phyloP scores from a whole-genome alignment of 345 rosid species.

The Salix dunnii region DNA sequence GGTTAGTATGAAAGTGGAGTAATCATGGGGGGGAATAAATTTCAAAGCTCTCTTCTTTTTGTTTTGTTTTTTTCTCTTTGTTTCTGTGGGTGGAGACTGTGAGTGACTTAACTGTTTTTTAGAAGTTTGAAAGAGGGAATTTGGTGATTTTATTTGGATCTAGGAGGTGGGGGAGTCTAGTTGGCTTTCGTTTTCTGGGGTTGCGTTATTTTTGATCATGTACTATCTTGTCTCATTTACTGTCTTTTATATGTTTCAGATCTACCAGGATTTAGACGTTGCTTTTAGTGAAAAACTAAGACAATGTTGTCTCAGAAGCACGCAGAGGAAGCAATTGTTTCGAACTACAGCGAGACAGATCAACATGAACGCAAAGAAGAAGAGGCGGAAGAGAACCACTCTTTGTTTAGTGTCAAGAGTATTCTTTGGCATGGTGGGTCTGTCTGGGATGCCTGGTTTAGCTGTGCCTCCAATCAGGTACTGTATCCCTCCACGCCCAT shows the following conservation, averaged over 20 bases:
- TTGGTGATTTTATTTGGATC: slow-evolving; percentile 10
- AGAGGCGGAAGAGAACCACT: slow-evolving; percentile 28
- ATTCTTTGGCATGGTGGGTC: slow-evolving; percentile 98
- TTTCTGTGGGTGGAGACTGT: slow-evolving; percentile 16
- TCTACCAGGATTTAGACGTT: slow-evolving; percentile 32
- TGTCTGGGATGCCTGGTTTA: slow-evolving; percentile 99
- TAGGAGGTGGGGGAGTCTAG: background rate
- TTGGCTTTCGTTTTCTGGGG: slow-evolving; percentile 38
- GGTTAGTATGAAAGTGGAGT: background rate
- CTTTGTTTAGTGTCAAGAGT: slow-evolving; percentile 56
- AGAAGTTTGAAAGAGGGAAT: background rate
- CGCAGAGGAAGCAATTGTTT: slow-evolving; percentile 84
- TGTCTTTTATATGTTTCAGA: slow-evolving; percentile 40
- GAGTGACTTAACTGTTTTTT: background rate
- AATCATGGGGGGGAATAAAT: background rate
- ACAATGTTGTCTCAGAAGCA: slow-evolving; percentile 84
- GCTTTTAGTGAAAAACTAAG: slow-evolving; percentile 18
- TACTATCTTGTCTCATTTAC: slow-evolving; percentile 33
- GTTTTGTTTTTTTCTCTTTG: slow-evolving; percentile 6
- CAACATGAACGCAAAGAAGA: slow-evolving; percentile 13
- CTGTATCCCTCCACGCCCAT: background rate
- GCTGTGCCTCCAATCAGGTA: slow-evolving; percentile 97
- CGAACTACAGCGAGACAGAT: slow-evolving; percentile 55
- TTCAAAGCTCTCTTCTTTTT: background rate
- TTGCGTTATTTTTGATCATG: slow-evolving; percentile 8